Evolutionary conservation across 352 stramenopile species (phyloP).

Genomic region (Phytophthora tubulina): DNA sequence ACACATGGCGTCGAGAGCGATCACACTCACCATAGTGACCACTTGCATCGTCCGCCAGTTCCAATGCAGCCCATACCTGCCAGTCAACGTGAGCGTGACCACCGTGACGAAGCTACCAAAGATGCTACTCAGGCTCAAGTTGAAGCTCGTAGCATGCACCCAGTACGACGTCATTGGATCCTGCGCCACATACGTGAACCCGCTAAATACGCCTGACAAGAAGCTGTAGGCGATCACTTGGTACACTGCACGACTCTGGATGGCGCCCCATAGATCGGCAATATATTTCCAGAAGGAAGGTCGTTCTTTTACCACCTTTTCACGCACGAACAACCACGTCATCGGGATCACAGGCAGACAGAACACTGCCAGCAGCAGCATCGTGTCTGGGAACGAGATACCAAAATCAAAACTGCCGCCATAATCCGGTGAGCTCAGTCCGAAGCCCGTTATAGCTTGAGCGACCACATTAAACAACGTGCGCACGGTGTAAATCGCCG

Average conservation of each 20-base stretch:
- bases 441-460: conserved; percentile 49
- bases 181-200: conserved; percentile 58
- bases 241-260: conserved; percentile 64
- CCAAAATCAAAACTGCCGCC: conserved; percentile 58
- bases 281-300: conserved; percentile 53
- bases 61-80: conserved; percentile 63
- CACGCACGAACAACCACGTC: conserved; percentile 60
- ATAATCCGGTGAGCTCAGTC: conserved; percentile 54
- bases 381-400: conserved; percentile 49
- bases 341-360: conserved; percentile 57
- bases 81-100: conserved; percentile 52
- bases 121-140: conserved; percentile 56
- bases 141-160: conserved; percentile 59
- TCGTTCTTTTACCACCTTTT: conserved; percentile 47
- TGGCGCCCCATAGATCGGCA: conserved; percentile 46
- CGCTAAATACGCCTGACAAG: conserved; percentile 48
- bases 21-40: conserved; percentile 51
- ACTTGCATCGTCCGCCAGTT: conserved; percentile 63
- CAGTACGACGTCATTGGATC: conserved; percentile 64
- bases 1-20: conserved; percentile 54
- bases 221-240: conserved; percentile 67
- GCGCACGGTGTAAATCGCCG: conserved; percentile 57
- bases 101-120: conserved; percentile 53
- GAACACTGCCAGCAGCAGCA: conserved; percentile 49
- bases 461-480: conserved; percentile 55